Conservation (phyloP, 257 asterid genomes). For the Handroanthus guayacan region DNA sequence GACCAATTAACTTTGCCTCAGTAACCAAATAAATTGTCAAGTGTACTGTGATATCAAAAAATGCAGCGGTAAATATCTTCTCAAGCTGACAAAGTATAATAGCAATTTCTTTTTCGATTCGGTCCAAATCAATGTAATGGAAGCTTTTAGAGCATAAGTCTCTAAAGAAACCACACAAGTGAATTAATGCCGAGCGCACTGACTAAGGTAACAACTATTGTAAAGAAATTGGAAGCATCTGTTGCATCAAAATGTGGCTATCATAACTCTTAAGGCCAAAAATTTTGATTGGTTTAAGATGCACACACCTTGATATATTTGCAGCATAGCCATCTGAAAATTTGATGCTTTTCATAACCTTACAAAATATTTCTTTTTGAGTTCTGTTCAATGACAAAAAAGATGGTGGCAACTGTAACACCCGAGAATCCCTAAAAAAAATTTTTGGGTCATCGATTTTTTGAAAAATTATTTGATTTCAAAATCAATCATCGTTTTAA, state of each 20-base stretch:
- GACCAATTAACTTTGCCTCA: not conserved
- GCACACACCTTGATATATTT: slow-evolving; percentile 12
- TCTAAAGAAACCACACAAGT: too few species aligned
- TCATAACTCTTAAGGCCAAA: slow-evolving; percentile 20
- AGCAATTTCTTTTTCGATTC: slow-evolving; percentile 15
- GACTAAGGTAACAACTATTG: too few species aligned
- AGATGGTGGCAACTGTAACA: too few species aligned
- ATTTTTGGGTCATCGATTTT: too few species aligned
- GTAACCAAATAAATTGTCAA: slow-evolving; percentile 7
- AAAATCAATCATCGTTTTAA: too few species aligned
- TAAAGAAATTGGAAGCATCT: too few species aligned
- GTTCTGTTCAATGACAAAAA: too few species aligned
- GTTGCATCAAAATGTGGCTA: not conserved
- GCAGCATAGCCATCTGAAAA: slow-evolving; percentile 21
- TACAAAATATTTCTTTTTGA: not conserved
- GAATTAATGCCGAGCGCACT: too few species aligned
- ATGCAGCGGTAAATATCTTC: not conserved
- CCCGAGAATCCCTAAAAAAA: too few species aligned
- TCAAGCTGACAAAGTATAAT: slow-evolving; percentile 7
- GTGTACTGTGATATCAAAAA: not conserved
- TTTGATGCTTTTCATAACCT: not conserved
- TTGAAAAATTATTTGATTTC: too few species aligned
- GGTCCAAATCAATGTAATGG: not conserved
- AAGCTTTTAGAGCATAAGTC: slow-evolving; percentile 7
- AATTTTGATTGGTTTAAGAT: not conserved